phyloP scores from a whole-genome alignment of 805 yeast genomes.

The Saturnispora sanitii region DNA sequence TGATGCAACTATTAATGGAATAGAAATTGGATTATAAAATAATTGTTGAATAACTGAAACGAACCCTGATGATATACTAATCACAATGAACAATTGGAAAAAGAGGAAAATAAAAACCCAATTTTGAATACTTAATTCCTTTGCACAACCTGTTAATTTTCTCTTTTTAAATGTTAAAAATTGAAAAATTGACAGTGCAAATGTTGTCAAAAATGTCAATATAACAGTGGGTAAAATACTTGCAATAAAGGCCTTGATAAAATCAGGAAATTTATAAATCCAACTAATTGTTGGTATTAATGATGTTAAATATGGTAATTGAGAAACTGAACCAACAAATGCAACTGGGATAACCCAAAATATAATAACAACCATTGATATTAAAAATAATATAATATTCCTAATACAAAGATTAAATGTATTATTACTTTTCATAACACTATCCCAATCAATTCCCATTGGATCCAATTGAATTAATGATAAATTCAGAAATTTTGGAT shows the following conservation, averaged over 20 bases:
- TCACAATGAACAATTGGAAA: slow-evolving; percentile 76
- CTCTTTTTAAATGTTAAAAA: slow-evolving; percentile 47
- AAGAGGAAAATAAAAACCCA: slow-evolving; percentile 75
- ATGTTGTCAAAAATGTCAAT: slow-evolving; percentile 51
- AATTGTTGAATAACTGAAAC: slow-evolving; percentile 52
- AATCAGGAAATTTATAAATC: slow-evolving; percentile 45
- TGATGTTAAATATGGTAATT: slow-evolving; percentile 53
- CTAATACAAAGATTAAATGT: slow-evolving; percentile 16
- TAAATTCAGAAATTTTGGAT: slow-evolving; percentile 33
- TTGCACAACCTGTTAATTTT: slow-evolving; percentile 46
- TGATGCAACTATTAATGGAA: slow-evolving; percentile 61
- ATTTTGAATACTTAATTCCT: slow-evolving; percentile 62
- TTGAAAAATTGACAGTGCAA: slow-evolving; percentile 51
- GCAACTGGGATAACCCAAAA: slow-evolving; percentile 80
- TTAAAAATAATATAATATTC: slow-evolving; percentile 33
- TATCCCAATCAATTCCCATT: slow-evolving; percentile 63
- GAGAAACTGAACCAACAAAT: slow-evolving; percentile 65
- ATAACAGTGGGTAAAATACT: slow-evolving; percentile 61
- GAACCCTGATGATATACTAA: slow-evolving; percentile 74
- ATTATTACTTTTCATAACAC: slow-evolving; percentile 33
- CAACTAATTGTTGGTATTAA: slow-evolving; percentile 52
- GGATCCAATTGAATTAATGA: slow-evolving; percentile 50
- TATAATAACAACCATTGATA: slow-evolving; percentile 40
- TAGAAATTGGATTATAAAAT: slow-evolving; percentile 59
- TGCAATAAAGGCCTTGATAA: slow-evolving; percentile 43